phyloP scores from a whole-genome alignment of 176 grass and related monocot species.

The Pontederia paniculata region DNA sequence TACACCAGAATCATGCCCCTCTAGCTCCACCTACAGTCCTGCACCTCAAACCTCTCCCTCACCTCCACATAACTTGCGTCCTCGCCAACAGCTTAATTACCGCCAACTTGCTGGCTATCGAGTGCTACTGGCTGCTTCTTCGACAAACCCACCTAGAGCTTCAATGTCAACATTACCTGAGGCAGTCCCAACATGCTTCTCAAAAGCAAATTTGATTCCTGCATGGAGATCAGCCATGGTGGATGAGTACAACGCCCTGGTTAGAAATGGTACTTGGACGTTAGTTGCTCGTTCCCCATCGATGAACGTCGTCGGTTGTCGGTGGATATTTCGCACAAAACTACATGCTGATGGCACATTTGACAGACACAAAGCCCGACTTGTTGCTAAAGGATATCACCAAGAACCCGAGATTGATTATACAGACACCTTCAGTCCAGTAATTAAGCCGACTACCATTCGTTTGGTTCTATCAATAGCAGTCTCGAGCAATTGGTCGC shows the following conservation, averaged over 20 bases:
- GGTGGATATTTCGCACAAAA: neutral
- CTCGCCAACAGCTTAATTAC: too few relatives aligned
- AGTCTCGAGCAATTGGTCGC: neutral
- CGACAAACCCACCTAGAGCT: too few relatives aligned
- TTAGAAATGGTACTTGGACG: neutral
- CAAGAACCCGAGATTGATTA: neutral
- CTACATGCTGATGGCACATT: neutral
- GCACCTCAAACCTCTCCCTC: too few relatives aligned
- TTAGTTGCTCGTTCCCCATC: neutral
- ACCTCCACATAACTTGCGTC: too few relatives aligned
- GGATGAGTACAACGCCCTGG: neutral
- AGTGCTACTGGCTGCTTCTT: too few relatives aligned
- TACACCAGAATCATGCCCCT: too few relatives aligned
- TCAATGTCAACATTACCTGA: too few relatives aligned
- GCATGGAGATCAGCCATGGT: neutral
- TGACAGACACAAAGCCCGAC: neutral
- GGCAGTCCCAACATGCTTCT: neutral
- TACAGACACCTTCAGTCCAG: neutral
- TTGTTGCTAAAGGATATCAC: neutral
- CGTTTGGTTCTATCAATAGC: slow-evolving; percentile 1
- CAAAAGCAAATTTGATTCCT: neutral
- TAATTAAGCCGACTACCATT: neutral
- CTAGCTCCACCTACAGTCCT: too few relatives aligned
- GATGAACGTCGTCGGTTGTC: neutral
- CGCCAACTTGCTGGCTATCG: too few relatives aligned